Evolutionary conservation across 1,284 basidiomycete genomes (phyloP).

Genomic region (Naganishia sp.): DNA sequence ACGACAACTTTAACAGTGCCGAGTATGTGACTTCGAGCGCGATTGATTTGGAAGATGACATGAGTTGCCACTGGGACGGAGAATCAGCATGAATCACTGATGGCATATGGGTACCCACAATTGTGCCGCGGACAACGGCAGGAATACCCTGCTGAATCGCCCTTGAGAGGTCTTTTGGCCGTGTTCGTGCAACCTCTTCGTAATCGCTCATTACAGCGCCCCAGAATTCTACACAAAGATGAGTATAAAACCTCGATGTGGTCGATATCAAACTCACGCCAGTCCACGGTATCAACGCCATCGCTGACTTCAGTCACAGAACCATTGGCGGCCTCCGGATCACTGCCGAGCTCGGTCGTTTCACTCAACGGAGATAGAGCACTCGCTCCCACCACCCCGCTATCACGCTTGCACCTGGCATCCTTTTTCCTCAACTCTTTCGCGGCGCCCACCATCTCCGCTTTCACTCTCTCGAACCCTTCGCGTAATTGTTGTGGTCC

Average conservation of each 20-base stretch:
- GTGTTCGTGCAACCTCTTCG: slow-evolving; percentile 73
- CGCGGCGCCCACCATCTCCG: slow-evolving; percentile 51
- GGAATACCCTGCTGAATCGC: slow-evolving; percentile 95
- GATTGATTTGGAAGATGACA: slow-evolving; percentile 90
- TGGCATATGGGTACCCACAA: background rate
- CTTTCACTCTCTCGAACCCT: slow-evolving; percentile 50
- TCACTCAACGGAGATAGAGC: too few species aligned
- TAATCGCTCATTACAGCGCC: slow-evolving; percentile 92
- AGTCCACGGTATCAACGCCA: slow-evolving; percentile 61
- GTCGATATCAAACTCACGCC: slow-evolving; percentile 61
- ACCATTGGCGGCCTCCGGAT: slow-evolving; percentile 9
- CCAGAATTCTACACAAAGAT: slow-evolving; percentile 76
- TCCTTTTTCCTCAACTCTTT: slow-evolving; percentile 62
- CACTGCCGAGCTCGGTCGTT: too few species aligned
- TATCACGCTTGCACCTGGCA: slow-evolving; percentile 55
- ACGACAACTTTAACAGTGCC: slow-evolving; percentile 76
- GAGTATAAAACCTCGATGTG: slow-evolving; percentile 96
- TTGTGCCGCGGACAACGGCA: slow-evolving; percentile 53
- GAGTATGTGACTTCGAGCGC: slow-evolving; percentile 85
- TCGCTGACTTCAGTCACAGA: slow-evolving; percentile 7
- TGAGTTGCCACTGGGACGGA: slow-evolving; percentile 77
- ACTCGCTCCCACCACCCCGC: slow-evolving; percentile 10
- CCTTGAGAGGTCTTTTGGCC: slow-evolving; percentile 75
- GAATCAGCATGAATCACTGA: too few species aligned
- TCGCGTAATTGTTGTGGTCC: slow-evolving; percentile 42